phyloP scores from a whole-genome alignment of 1,284 basidiomycete species.

The Porodaedalea pini region DNA sequence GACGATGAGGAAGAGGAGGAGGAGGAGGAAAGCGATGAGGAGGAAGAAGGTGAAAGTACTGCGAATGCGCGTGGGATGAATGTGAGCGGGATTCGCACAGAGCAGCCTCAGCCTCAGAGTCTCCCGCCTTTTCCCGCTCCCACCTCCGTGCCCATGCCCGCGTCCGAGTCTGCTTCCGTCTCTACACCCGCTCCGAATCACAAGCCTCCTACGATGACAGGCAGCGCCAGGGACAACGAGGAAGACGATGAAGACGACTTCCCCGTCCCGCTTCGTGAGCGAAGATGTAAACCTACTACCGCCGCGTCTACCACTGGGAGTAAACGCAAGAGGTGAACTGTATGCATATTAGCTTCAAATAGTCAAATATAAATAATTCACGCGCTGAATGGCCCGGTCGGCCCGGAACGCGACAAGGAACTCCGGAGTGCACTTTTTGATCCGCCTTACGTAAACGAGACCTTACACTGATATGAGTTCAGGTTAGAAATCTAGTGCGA shows the following conservation, averaged over 20 bases:
- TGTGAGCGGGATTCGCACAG: constrained; percentile 18
- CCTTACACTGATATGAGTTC: too few relatives aligned
- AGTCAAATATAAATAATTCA: too few relatives aligned
- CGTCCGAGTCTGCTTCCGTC: neutral
- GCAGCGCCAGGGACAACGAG: constrained; percentile 24
- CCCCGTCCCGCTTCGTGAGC: constrained; percentile 58
- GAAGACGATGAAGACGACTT: constrained; percentile 63
- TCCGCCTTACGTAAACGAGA: neutral
- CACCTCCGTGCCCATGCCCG: neutral
- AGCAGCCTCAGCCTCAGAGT: neutral
- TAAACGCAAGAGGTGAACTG: constrained; percentile 55
- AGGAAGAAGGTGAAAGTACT: constrained; percentile 27
- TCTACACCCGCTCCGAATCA: neutral
- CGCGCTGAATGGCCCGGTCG: too few relatives aligned
- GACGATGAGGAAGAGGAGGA: constrained; percentile 18
- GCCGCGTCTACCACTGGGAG: neutral
- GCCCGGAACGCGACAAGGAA: too few relatives aligned
- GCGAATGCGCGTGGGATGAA: neutral
- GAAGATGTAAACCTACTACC: constrained; percentile 33
- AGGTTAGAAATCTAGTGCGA: too few relatives aligned
- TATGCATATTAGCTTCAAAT: neutral
- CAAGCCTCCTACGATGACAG: neutral
- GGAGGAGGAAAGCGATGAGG: constrained; percentile 28
- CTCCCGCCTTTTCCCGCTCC: neutral
- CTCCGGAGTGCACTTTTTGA: neutral